phyloP scores from a whole-genome alignment of 2,329 filamentous ascomycete species.

The Claviceps spartinae region DNA sequence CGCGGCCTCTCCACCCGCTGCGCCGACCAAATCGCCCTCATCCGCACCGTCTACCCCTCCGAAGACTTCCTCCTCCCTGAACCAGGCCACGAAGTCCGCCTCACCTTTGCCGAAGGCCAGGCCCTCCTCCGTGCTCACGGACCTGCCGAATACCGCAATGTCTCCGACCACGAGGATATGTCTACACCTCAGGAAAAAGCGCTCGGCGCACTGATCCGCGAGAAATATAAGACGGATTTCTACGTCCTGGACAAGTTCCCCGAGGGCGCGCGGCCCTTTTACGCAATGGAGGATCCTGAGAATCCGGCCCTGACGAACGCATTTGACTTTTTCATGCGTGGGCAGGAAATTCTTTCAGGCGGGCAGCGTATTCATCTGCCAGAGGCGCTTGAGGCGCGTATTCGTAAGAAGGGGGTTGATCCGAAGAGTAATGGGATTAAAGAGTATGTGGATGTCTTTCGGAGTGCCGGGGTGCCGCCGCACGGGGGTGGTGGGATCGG shows the following conservation, averaged over 20 bases:
- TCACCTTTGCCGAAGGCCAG: slow-evolving; percentile 68
- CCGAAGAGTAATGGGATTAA: slow-evolving; percentile 63
- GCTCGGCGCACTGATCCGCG: slow-evolving; percentile 72
- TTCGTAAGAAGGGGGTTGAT: slow-evolving; percentile 69
- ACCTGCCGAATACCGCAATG: slow-evolving; percentile 49
- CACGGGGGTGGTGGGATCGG: slow-evolving; percentile 86
- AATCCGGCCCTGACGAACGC: slow-evolving; percentile 40
- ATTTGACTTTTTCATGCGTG: slow-evolving; percentile 79
- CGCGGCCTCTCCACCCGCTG: slow-evolving; percentile 41
- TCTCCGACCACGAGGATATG: slow-evolving; percentile 67
- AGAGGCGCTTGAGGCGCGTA: slow-evolving; percentile 59
- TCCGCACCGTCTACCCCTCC: slow-evolving; percentile 62
- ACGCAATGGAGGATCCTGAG: slow-evolving; percentile 45
- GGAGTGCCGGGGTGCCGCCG: slow-evolving; percentile 69
- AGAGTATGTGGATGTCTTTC: slow-evolving; percentile 77
- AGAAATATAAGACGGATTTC: slow-evolving; percentile 91
- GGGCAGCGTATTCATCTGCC: slow-evolving; percentile 85
- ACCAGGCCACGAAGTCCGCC: slow-evolving; percentile 58
- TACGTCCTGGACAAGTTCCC: slow-evolving; percentile 97
- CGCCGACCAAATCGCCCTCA: slow-evolving; percentile 56
- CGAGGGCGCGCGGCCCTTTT: slow-evolving; percentile 42
- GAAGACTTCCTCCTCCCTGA: slow-evolving; percentile 65
- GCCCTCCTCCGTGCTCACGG: slow-evolving; percentile 65
- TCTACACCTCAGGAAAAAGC: slow-evolving; percentile 72
- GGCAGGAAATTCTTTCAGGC: slow-evolving; percentile 84